A percentile compares a stretch with the other conserved stretches of the same genome.
Evolutionary conservation across 495 filamentous ascomycete genomes (phyloP).

Genomic region (Aspergillus nidulans): DNA sequence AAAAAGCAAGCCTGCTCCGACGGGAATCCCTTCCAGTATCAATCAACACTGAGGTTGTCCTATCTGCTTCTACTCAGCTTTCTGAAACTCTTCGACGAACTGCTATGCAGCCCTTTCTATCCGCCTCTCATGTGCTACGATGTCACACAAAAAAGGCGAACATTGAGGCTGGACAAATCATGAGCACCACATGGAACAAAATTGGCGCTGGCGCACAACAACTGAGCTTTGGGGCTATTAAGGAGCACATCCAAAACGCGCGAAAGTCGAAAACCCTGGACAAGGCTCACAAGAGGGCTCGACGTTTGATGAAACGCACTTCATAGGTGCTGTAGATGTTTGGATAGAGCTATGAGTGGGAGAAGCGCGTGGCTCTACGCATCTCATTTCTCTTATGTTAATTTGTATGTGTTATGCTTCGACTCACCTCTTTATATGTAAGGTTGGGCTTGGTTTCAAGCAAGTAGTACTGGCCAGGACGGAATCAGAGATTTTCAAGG

Average conservation of each 20-base stretch:
- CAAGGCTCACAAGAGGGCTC: conserved; percentile 37
- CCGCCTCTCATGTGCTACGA: conserved; percentile 30
- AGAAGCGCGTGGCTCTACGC: neutral
- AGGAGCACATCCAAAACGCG: conserved; percentile 31
- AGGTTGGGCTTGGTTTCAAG: conserved; percentile 3
- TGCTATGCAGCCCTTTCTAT: conserved; percentile 32
- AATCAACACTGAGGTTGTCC: conserved; percentile 22
- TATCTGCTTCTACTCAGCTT: conserved; percentile 37
- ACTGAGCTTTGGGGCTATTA: conserved; percentile 26
- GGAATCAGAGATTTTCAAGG: neutral
- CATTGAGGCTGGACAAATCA: conserved; percentile 24
- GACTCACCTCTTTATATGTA: neutral
- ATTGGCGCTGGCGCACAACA: conserved; percentile 23
- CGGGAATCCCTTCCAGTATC: conserved; percentile 21
- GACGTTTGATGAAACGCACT: conserved; percentile 25
- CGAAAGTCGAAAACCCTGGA: conserved; percentile 29
- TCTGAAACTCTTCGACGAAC: conserved; percentile 31
- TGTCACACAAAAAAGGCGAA: conserved; percentile 26
- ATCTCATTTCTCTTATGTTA: conserved; percentile 4
- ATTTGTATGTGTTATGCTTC: neutral
- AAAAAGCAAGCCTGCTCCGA: conserved; percentile 28
- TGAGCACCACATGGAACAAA: conserved; percentile 29
- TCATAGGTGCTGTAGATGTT: conserved; percentile 12
- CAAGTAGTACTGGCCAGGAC: neutral
- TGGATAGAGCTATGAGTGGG: conserved; percentile 5